Base-by-base conservation (phyloP, 768 basidiomycete genomes). In the Boletus speciosus region DNA sequence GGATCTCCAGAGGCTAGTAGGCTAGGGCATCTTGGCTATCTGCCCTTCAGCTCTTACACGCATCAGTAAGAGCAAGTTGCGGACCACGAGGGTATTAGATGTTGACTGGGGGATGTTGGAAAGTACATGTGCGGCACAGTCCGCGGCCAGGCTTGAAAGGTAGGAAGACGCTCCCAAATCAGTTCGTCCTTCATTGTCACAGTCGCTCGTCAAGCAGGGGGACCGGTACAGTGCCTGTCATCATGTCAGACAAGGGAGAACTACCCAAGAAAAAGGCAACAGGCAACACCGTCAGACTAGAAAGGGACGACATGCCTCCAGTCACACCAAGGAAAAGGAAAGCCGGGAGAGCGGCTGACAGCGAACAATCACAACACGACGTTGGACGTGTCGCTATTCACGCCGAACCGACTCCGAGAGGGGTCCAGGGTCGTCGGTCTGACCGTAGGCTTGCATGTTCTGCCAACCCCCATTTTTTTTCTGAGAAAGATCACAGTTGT, bases 231-330 rank as follows among this genome's bases (percentile, higher is more conserved):
- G 47, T 57, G 39, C 55, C 42, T 49, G 39, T 42, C 50, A 29
- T 41, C 60, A 69, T 71, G 67, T 66, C 61, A 51, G 60, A 69
- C 19, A 71, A 69, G 55, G 56, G 21, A 52, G 57, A 59, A 31
- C 46, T 38, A 49, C 51, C 55, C 56, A 59, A 61, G 58, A 63
- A 63, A 65, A 71, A 60, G 48, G 51, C 60, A 50, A 44, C 56
- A 41, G 44, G 50, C 49, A 60, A 54, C 49, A 16, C 37, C 8
- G 27, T 56, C 39, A 56, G 29, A 52, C 49, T 48, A 56, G 65
- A 65, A 40, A 55, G 48, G 41, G 54, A 58, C 53, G 62, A 59
- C 51, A 47, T 38, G 38, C 50, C 57, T 31, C 42, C 56, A 46
- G 47, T 45, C 47, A 47, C 58, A 9, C 44, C 58, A 31, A 71